These are phyloP conservation scores for Hordeum vulgare DNA, from an alignment of 176 grass and related monocot species.

Conservation along the genomic window DNA sequence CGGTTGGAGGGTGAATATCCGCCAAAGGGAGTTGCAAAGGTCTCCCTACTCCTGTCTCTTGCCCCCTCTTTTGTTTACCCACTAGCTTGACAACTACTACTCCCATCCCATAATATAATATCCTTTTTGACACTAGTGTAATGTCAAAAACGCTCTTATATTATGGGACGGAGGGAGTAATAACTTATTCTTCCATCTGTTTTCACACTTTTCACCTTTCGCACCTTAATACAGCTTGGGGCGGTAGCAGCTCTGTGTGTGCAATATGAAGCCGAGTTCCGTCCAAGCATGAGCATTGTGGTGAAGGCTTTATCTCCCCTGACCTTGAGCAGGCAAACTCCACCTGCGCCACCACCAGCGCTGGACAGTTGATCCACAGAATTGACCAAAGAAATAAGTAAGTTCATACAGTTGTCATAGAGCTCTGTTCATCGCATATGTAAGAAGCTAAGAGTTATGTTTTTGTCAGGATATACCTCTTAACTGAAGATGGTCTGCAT, in stretches of 20 bases:
- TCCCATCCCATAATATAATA: too few species aligned
- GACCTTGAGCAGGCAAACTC: constrained; percentile 37
- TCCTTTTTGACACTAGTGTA: too few species aligned
- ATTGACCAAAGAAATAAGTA: constrained; percentile 25
- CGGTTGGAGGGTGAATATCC: constrained; percentile 80
- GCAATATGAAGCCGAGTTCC: constrained; percentile 91
- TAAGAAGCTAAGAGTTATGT: neutral
- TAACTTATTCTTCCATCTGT: neutral
- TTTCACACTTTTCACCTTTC: neutral
- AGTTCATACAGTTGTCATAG: neutral
- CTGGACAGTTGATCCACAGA: constrained; percentile 26
- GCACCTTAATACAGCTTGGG: constrained; percentile 43
- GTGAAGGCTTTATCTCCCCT: constrained; percentile 84
- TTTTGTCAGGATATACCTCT: neutral
- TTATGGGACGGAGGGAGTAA: too few species aligned
- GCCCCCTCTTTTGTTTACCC: neutral
- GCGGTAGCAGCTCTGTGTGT: constrained; percentile 86
- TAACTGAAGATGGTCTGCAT: neutral
- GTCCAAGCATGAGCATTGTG: constrained; percentile 85
- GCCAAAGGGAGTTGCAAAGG: constrained; percentile 80
- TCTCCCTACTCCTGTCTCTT: constrained; percentile 7
- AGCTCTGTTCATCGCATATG: neutral
- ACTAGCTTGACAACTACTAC: neutral
- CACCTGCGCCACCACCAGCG: constrained; percentile 8
- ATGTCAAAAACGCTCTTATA: too few species aligned